phyloP scores from a whole-genome alignment of 78 protist genomes.

The Pigoraptor vietnamica region DNA sequence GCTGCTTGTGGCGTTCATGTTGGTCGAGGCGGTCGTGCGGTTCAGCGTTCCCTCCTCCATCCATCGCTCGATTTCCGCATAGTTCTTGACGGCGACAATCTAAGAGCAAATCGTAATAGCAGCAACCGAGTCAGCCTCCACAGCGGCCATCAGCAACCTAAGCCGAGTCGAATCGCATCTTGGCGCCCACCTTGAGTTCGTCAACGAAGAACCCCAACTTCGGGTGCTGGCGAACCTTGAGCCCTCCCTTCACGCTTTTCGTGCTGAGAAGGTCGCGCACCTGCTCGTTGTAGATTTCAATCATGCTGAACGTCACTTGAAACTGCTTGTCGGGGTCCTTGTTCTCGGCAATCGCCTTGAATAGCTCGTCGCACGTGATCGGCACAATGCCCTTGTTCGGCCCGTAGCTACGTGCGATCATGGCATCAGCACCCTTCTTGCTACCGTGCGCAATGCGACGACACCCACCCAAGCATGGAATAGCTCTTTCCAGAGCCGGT shows the following conservation, averaged over 20 bases:
- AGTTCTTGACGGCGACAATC: slow-evolving; percentile 1
- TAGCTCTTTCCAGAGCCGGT: slow-evolving; percentile 52
- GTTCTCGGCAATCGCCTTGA: slow-evolving; percentile 39
- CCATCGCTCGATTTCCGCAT: slow-evolving; percentile 36
- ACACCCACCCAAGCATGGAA: background rate
- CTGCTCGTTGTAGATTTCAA: slow-evolving; percentile 75
- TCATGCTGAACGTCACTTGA: background rate
- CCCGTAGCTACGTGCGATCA: too few species aligned
- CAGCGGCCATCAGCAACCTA: too few species aligned
- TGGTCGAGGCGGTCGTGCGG: slow-evolving; percentile 59
- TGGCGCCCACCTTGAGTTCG: background rate
- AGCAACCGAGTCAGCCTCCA: too few species aligned
- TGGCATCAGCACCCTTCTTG: too few species aligned
- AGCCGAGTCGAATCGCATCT: too few species aligned
- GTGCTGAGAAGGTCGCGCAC: background rate
- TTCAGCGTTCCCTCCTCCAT: slow-evolving; percentile 25
- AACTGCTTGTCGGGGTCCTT: background rate
- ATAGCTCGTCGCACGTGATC: slow-evolving; percentile 18
- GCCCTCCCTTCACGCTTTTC: background rate
- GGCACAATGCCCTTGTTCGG: slow-evolving; percentile 20
- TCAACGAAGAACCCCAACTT: slow-evolving; percentile 20
- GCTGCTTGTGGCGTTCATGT: slow-evolving; percentile 58
- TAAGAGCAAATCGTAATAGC: background rate
- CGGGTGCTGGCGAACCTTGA: slow-evolving; percentile 19
- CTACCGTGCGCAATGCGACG: too few species aligned